These are phyloP conservation scores for Aspergillus caelatus DNA, from an alignment of 2,329 filamentous ascomycete species.

Conservation along the genomic window DNA sequence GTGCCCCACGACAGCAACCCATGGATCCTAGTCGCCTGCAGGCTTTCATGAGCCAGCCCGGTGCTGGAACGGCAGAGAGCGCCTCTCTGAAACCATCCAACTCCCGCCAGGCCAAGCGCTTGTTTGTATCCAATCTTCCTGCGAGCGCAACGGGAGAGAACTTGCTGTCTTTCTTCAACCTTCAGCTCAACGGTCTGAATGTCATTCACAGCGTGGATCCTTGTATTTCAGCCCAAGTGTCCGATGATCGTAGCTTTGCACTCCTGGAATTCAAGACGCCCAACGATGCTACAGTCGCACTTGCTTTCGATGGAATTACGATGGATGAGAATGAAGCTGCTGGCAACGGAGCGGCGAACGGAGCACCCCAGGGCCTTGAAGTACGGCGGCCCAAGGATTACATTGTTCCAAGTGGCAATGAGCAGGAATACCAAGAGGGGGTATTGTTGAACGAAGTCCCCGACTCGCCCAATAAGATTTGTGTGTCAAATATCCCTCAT, in stretches of 20 bases:
- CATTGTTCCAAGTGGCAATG: slow-evolving; percentile 79
- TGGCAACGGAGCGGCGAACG: slow-evolving; percentile 51
- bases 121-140: slow-evolving; percentile 85
- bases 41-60: slow-evolving; percentile 91
- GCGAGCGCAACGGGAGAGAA: slow-evolving; percentile 71
- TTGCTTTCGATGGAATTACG: slow-evolving; percentile 84
- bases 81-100: slow-evolving; percentile 89
- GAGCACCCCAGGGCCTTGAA: slow-evolving; percentile 60
- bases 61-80: slow-evolving; percentile 67
- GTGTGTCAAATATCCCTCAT: slow-evolving; percentile 82
- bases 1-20: slow-evolving; percentile 88
- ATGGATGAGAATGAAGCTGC: slow-evolving; percentile 73
- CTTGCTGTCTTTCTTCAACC: slow-evolving; percentile 85
- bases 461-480: slow-evolving; percentile 94
- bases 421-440: slow-evolving; percentile 73
- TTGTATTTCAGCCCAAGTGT: slow-evolving; percentile 80
- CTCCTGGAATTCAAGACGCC: slow-evolving; percentile 88
- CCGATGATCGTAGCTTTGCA: slow-evolving; percentile 77
- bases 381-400: slow-evolving; percentile 95
- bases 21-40: slow-evolving; percentile 94
- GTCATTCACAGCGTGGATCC: slow-evolving; percentile 82
- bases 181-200: slow-evolving; percentile 95
- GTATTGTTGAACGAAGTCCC: slow-evolving; percentile 79
- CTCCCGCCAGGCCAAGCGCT: slow-evolving; percentile 88
- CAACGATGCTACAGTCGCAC: slow-evolving; percentile 84